Base-by-base conservation (phyloP, 140 eudicot genomes). In the Anethum foeniculum region DNA sequence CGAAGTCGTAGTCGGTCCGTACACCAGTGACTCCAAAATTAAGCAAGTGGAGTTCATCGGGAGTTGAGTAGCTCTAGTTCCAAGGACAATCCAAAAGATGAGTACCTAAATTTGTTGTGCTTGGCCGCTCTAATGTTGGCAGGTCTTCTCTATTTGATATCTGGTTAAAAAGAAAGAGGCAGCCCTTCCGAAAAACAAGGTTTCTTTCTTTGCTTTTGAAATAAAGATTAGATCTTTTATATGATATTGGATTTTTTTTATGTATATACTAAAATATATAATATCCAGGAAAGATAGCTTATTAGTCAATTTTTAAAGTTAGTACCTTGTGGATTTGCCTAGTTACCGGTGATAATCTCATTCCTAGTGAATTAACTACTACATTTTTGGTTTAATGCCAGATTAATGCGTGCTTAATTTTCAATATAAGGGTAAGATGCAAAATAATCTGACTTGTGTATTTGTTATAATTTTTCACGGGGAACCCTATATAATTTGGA, bases 131-230 rank as follows among this genome's bases (percentile, higher is more conserved):
- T 47, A 92, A 92, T 84, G 97, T 94, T 28, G 98, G 97, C 38
- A 94, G 88, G 80, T 92, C 97, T 64, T 92, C 96, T 5, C 89
- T 92, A 43, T 89, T 90, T 41, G 89, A 94, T 77, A 80, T 3
- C 79, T 90, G 41, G 94, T 89, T 71, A 85, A 90, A 27, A 94
- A 88, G 85, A 94, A 92, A 79, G 96, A 90, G 81, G 91, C 92
- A 21, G 98, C 97, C 92, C 98, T 62, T 94, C 94, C 6, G 89
- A 94, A 67, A 90, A 89, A 77, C 98, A 94, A 90, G 96, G 97
- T 93, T 60, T 83, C 27, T 3, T 71, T 77, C 38, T 79, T 27
- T 39, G 10, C 14, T 41, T 27, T 67, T 7, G 7, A 5, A 67
- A 28, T 27, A 18, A 51, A 16, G 60, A 51, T 51, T 6, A 16